phyloP scores from a whole-genome alignment of 768 basidiomycete genomes.

The Dentipellis sp. region DNA sequence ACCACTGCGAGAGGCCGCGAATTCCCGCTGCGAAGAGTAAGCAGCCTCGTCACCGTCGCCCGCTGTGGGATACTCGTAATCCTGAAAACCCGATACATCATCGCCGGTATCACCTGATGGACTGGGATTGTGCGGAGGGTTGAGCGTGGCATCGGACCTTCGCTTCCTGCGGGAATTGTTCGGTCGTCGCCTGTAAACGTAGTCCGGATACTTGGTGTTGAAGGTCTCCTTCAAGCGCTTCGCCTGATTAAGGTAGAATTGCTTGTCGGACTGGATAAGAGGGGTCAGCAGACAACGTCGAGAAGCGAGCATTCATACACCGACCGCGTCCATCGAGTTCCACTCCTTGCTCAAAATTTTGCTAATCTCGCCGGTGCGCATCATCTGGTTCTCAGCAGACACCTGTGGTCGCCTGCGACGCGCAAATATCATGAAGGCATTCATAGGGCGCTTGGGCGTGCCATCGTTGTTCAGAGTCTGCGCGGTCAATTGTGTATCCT shows the following conservation, averaged over 20 bases:
- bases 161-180: slow-evolving; percentile 75
- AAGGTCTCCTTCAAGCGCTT: slow-evolving; percentile 81
- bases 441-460: slow-evolving; percentile 87
- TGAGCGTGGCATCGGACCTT: slow-evolving; percentile 26
- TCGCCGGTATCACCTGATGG: slow-evolving; percentile 25
- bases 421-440: slow-evolving; percentile 92
- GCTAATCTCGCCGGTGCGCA: slow-evolving; percentile 87
- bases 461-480: slow-evolving; percentile 83
- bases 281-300: slow-evolving; percentile 4
- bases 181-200: slow-evolving; percentile 80
- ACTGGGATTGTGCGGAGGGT: slow-evolving; percentile 22
- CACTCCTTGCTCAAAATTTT: slow-evolving; percentile 84
- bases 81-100: slow-evolving; percentile 7
- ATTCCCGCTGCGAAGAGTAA: slow-evolving; percentile 14
- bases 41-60: slow-evolving; percentile 24
- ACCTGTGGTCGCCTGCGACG: slow-evolving; percentile 76
- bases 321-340: slow-evolving; percentile 69
- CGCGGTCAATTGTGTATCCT: slow-evolving; percentile 39
- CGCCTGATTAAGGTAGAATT: slow-evolving; percentile 83
- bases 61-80: slow-evolving; percentile 30
- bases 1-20: slow-evolving; percentile 16
- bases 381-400: slow-evolving; percentile 76
- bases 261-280: slow-evolving; percentile 56
- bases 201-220: slow-evolving; percentile 81
- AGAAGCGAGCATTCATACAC: slow-evolving; percentile 15